Evolutionary conservation across 768 basidiomycete species (phyloP), one percentile per base, ranked within the genome.

Genomic region (Coprinopsis cinerea): DNA sequence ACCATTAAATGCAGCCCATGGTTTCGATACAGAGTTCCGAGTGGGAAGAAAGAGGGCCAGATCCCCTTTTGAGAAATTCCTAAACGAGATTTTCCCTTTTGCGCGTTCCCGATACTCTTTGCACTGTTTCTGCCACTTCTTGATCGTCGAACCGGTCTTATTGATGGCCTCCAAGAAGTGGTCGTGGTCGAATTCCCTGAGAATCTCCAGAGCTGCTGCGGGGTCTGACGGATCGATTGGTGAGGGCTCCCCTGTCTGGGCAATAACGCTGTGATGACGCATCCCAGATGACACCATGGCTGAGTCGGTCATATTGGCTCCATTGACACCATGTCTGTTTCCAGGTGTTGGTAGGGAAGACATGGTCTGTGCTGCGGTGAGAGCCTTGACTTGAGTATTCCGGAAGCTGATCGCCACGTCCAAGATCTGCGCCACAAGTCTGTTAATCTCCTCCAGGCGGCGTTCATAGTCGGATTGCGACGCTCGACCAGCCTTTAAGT

Each of bases 1-100:
- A 92, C 93, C 88, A 66, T 98, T 99, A 70, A 98, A 99, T 9
- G 96, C 96, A 20, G 95, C 96, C 95, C 96, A 99, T 1, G 92
- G 89, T 63, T 89, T 92, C 36, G 88, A 85, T 4, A 90, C 80
- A 24, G 92, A 92, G 66, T 97, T 97, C 41, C 94, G 76, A 0
- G 96, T 99, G 1, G 96, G 96, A 13, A 99, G 72, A 68, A 99
- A 99, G 25, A 99, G 71, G 1, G 94, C 95, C 44, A 99, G 73
- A 67, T 99, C 96, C 9, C 94, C 93, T 63, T 92, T 94, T 6
- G 86, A 75, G 57, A 98, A 98, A 68, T 94, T 95, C 58, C 92
- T 76, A 67, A 97, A 97, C 0, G 94, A 88, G 49, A 99, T 95
- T 68, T 96, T 96, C 49, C 93, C 91, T 67, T 88, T 92, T 14